A percentile compares a stretch with the other conserved stretches of the same genome.
phyloP scores from a whole-genome alignment of 148 eudicot genomes.

The Rhododendron vialii region DNA sequence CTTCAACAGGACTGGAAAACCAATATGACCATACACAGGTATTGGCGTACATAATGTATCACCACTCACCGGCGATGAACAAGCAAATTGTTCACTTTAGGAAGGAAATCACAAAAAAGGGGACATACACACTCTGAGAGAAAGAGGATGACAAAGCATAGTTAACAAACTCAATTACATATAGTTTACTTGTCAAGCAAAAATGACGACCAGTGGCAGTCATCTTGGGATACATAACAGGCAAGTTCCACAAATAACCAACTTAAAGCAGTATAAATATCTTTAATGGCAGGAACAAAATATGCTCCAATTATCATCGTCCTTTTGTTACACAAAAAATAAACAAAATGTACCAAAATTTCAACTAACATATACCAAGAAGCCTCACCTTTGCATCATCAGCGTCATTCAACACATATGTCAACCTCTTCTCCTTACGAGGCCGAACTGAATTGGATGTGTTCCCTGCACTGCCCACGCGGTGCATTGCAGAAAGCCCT shows the following conservation, averaged over 20 bases:
- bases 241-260: neutral
- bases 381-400: slow-evolving; percentile 77
- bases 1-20: neutral
- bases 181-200: neutral
- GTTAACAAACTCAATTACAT: neutral
- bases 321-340: neutral
- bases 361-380: neutral
- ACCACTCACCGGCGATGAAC: neutral
- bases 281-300: neutral
- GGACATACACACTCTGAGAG: neutral
- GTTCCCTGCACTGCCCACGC: slow-evolving; percentile 91
- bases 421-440: slow-evolving; percentile 89
- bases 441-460: slow-evolving; percentile 72
- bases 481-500: slow-evolving; percentile 73
- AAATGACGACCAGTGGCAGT: neutral
- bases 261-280: neutral
- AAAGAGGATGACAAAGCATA: neutral
- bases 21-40: neutral
- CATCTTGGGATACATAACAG: neutral
- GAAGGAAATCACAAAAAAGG: neutral
- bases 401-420: slow-evolving; percentile 73
- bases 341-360: neutral
- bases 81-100: neutral
- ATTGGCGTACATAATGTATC: neutral
- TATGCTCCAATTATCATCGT: neutral